phyloP scores from a whole-genome alignment of 1,139 yeast species.

The Suhomyces coccinellae region DNA sequence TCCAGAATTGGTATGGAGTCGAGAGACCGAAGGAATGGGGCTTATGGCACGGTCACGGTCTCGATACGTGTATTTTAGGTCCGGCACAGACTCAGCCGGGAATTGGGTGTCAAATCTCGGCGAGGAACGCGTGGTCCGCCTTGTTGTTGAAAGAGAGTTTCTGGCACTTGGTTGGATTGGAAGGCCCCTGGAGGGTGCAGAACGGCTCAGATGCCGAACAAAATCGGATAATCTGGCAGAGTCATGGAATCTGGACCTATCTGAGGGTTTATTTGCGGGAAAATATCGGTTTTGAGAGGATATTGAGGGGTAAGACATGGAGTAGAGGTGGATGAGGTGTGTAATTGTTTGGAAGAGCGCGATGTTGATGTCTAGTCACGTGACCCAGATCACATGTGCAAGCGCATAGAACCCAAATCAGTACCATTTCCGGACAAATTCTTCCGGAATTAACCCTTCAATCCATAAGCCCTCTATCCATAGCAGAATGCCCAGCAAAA shows the following conservation, averaged over 20 bases:
- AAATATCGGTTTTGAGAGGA: neutral
- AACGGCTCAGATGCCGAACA: neutral
- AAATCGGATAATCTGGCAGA: conserved; percentile 4
- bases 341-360: neutral
- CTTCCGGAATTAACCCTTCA: too few relatives aligned
- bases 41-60: neutral
- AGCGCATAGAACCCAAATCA: neutral
- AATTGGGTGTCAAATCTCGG: neutral
- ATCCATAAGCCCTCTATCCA: too few relatives aligned
- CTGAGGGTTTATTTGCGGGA: neutral
- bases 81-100: neutral
- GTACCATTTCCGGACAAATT: neutral
- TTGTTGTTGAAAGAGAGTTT: neutral
- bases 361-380: neutral
- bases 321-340: neutral
- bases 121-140: neutral
- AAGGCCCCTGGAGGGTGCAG: neutral
- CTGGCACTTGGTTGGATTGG: neutral
- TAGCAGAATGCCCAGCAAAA: too few relatives aligned
- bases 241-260: conserved; percentile 7
- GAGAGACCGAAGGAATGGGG: neutral
- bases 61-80: neutral
- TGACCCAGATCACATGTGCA: neutral
- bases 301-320: neutral
- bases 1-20: neutral